These are phyloP conservation scores for Candida frijolesensis DNA, from an alignment of 1,139 yeast species.

Conservation along the genomic window DNA sequence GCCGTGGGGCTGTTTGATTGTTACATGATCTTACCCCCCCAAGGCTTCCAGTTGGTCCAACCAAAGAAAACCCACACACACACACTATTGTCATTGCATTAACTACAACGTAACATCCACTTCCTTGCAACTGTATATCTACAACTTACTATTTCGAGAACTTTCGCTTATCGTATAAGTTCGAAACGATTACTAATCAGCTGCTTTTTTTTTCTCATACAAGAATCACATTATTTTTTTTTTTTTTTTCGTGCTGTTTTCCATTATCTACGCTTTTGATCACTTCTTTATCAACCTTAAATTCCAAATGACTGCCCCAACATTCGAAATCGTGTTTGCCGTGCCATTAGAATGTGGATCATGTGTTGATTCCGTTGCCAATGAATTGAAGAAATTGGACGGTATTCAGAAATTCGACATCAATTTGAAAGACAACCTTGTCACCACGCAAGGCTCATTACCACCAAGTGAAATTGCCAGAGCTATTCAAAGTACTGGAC, in stretches of 20 bases:
- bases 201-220: background rate
- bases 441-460: conserved; percentile 61
- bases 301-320: conserved; percentile 4
- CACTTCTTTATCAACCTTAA: background rate
- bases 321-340: conserved; percentile 66
- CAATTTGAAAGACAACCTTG: conserved; percentile 58
- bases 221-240: background rate
- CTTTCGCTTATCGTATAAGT: background rate
- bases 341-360: conserved; percentile 76
- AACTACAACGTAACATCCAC: too few species aligned
- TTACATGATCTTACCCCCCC: too few species aligned
- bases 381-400: conserved; percentile 49
- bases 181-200: background rate
- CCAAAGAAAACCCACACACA: too few species aligned
- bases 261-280: background rate
- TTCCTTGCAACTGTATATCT: background rate
- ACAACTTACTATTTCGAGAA: background rate
- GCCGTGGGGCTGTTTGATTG: too few species aligned
- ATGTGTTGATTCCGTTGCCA: conserved; percentile 63
- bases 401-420: conserved; percentile 53
- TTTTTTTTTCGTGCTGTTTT: background rate
- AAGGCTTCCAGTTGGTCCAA: too few species aligned
- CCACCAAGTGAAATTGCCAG: conserved; percentile 72
- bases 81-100: too few species aligned
- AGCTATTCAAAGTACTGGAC: conserved; percentile 71